Percentiles rank a stretch among this genome's conserved stretches.
Conservation (phyloP, 352 stramenopile genomes). For the Globisporangium alternatum region DNA sequence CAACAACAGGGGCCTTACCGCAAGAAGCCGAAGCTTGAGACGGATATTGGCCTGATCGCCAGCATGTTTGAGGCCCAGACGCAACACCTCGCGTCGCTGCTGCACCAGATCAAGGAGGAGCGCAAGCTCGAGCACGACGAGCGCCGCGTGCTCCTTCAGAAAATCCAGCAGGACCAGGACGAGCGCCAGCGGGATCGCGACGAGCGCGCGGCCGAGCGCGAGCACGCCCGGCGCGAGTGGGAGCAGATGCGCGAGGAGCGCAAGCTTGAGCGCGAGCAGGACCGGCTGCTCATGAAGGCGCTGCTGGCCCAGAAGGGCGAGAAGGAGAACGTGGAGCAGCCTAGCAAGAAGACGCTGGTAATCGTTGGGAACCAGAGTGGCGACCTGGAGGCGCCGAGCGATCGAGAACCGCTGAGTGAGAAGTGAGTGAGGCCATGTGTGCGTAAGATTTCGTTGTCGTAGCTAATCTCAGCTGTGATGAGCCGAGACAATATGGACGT, state of each 20-base stretch:
- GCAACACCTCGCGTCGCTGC: slow-evolving; percentile 14
- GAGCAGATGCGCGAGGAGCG: slow-evolving; percentile 14
- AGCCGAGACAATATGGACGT: too few species aligned
- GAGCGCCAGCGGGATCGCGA: slow-evolving; percentile 13
- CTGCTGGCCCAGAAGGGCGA: slow-evolving; percentile 4
- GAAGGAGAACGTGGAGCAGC: not conserved
- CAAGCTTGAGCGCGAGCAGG: slow-evolving; percentile 10
- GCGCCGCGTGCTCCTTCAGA: slow-evolving; percentile 4
- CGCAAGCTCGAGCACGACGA: slow-evolving; percentile 15
- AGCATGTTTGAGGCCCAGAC: slow-evolving; percentile 14
- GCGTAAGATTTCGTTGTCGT: too few species aligned
- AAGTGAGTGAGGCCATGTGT: not conserved
- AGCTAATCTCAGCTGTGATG: too few species aligned
- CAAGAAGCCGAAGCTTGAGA: slow-evolving; percentile 4
- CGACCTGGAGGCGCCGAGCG: not conserved
- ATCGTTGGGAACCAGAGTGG: not conserved
- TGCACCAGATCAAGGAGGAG: slow-evolving; percentile 13
- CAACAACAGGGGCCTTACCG: not conserved
- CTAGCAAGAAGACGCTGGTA: not conserved
- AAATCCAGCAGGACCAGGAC: slow-evolving; percentile 13
- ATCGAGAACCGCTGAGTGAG: not conserved
- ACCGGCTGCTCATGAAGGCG: slow-evolving; percentile 7
- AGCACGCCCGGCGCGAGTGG: slow-evolving; percentile 7
- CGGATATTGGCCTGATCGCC: slow-evolving; percentile 9
- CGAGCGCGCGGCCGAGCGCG: slow-evolving; percentile 7